Percentiles rank a stretch among this genome's conserved stretches.
phyloP scores from a whole-genome alignment of 179 eudicot genomes.

The Silene noctiflora region DNA sequence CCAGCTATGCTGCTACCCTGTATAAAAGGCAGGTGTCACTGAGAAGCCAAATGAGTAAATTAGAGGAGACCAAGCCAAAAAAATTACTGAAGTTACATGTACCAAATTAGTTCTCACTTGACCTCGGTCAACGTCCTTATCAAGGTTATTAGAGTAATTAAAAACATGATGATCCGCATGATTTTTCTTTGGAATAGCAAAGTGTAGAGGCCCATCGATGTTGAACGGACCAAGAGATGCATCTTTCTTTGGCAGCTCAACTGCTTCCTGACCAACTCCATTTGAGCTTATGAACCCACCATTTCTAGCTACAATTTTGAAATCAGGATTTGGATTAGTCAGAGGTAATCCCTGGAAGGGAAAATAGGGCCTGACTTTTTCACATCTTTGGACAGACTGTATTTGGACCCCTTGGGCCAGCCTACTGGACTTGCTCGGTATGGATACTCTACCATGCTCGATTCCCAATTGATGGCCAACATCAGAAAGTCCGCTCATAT shows the following conservation, averaged over 20 bases:
- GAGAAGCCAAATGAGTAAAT: slow-evolving; percentile 14
- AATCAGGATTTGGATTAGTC: slow-evolving; percentile 6
- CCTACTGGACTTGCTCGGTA: slow-evolving; percentile 1
- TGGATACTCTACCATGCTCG: slow-evolving; percentile 8
- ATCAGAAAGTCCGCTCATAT: slow-evolving; percentile 11
- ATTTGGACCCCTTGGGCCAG: slow-evolving; percentile 11
- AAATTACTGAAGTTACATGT: slow-evolving; percentile 3
- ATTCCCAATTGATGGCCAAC: background rate
- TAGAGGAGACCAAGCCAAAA: background rate
- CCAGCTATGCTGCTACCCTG: slow-evolving; percentile 28
- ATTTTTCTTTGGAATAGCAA: slow-evolving; percentile 21
- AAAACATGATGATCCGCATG: slow-evolving; percentile 8
- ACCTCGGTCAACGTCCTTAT: slow-evolving; percentile 18
- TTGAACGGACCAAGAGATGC: slow-evolving; percentile 12
- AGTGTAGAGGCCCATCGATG: slow-evolving; percentile 23
- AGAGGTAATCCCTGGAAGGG: slow-evolving; percentile 13
- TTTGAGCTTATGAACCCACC: slow-evolving; percentile 10
- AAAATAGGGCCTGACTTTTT: slow-evolving; percentile 5
- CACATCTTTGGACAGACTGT: slow-evolving; percentile 13
- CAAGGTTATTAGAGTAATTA: slow-evolving; percentile 19
- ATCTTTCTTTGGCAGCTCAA: slow-evolving; percentile 17
- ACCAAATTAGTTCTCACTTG: slow-evolving; percentile 18
- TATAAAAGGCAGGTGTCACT: slow-evolving; percentile 9
- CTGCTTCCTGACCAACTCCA: slow-evolving; percentile 16
- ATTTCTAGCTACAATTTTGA: slow-evolving; percentile 15